Percentiles rank a stretch among this genome's conserved stretches.
phyloP scores from a whole-genome alignment of 306 rosid genomes.

The Cicer judaicum region DNA sequence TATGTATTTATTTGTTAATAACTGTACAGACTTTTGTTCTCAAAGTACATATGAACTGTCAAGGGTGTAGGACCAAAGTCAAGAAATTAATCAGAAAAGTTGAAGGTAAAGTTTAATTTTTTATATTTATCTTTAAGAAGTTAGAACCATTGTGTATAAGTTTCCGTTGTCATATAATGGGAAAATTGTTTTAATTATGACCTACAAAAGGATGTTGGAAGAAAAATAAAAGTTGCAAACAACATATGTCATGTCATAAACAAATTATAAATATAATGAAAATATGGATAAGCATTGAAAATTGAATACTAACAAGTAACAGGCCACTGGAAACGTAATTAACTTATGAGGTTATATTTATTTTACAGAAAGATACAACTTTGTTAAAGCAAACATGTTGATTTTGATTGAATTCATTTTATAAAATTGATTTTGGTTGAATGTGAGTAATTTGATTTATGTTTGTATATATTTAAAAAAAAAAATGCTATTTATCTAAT shows the following conservation, averaged over 20 bases:
- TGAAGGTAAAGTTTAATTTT: constrained; percentile 49
- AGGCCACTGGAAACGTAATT: background rate
- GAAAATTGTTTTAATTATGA: too few species aligned
- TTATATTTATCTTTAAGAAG: constrained; percentile 3
- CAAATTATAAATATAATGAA: background rate
- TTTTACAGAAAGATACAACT: too few species aligned
- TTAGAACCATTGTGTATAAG: constrained; percentile 10
- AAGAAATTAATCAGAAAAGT: constrained; percentile 55
- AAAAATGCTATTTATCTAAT: too few species aligned
- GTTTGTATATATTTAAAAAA: too few species aligned
- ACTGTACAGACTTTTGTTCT: constrained; percentile 52
- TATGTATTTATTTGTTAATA: constrained; percentile 5
- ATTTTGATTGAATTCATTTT: too few species aligned
- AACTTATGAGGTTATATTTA: too few species aligned
- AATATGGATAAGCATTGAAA: background rate
- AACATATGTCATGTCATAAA: background rate
- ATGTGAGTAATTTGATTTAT: too few species aligned
- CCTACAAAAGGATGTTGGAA: too few species aligned
- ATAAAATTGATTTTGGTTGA: too few species aligned
- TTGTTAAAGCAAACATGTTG: too few species aligned
- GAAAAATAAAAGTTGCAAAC: background rate
- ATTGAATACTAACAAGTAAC: too few species aligned
- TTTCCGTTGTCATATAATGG: background rate
- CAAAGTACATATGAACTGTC: constrained; percentile 64
- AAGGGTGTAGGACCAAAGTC: constrained; percentile 62